phyloP scores from a whole-genome alignment of 108 stramenopile species.

The Cylindrotheca fusiformis region DNA sequence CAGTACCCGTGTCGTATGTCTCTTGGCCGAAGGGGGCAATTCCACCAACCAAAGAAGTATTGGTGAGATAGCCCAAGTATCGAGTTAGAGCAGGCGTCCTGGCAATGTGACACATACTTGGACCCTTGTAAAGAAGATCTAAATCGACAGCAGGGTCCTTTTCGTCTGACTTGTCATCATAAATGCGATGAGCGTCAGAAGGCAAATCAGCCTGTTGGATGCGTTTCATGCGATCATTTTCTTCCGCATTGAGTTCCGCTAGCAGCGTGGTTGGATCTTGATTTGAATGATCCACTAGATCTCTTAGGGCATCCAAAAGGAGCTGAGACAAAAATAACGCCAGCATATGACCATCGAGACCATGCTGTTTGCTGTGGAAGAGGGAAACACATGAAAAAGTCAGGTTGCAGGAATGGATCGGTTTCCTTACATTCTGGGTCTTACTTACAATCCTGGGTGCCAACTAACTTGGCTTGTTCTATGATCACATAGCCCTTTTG shows the following conservation, averaged over 20 bases:
- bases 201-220: background rate
- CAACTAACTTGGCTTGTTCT: conserved; percentile 28
- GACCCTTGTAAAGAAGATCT: conserved; percentile 14
- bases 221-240: background rate
- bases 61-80: conserved; percentile 37
- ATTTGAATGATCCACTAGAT: conserved; percentile 1
- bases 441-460: conserved; percentile 62
- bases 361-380: conserved; percentile 35
- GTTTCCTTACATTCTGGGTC: background rate
- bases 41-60: conserved; percentile 20
- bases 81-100: conserved; percentile 40
- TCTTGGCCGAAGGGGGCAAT: conserved; percentile 13
- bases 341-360: conserved; percentile 34
- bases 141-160: conserved; percentile 8
- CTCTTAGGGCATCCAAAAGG: conserved; percentile 23
- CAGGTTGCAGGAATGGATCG: background rate
- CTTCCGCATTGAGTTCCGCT: conserved; percentile 3
- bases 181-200: background rate
- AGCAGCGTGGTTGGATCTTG: background rate
- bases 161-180: background rate
- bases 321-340: conserved; percentile 34
- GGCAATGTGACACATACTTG: conserved; percentile 43
- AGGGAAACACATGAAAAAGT: background rate
- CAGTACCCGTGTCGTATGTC: conserved; percentile 22
- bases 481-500: conserved; percentile 14